Evolutionary conservation across 257 asterid genomes (phyloP), one percentile per base, ranked within the genome.

Genomic region (Salvia hispanica): DNA sequence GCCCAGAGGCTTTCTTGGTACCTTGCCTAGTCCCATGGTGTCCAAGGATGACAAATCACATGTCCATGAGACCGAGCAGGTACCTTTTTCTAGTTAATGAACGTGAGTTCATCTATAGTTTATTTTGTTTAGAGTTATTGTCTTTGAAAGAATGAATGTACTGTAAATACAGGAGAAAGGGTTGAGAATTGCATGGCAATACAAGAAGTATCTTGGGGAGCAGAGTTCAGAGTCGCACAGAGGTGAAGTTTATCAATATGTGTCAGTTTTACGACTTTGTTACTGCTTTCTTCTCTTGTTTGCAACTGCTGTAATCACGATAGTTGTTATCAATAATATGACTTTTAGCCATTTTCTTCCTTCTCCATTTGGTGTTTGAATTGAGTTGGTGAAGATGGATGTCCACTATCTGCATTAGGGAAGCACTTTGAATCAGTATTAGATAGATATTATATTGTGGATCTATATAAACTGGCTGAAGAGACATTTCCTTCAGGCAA

Each of bases 151-250:
- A 66, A 59, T 36, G 37, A 13, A 12, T 74, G 12, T 60, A 28
- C 46, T 37, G 16, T 48, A 47, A 43, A 37, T 75, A 6, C 87
- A 94, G 99, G 99, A 88, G 12, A 83, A 81, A 73, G 94, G 88
- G 31, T 73, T 94, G 84, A 91, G 99, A 73, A 94, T 94, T 64
- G 97, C 99, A 70, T 94, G 99, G 99, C 99, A 94, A 67, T 94
- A 94, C 67, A 94, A 87, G 70, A 94, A 94, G 87, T 94, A 91
- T 70, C 76, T 85, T 13, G 95, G 84, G 55, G 96, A 91, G 60
- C 86, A 85, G 16, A 84, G 70, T 78, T 65, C 82, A 53, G 97
- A 91, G 42, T 56, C 62, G 74, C 96, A 72, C 75, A 85, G 71
- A 81, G 99, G 99, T 93, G 47, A 53, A 31, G 31, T 54, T 58